Evolutionary conservation across 169 alveolate genomes (phyloP), one percentile per base, ranked within the genome.

Genomic region (Cryptosporidium sp.): DNA sequence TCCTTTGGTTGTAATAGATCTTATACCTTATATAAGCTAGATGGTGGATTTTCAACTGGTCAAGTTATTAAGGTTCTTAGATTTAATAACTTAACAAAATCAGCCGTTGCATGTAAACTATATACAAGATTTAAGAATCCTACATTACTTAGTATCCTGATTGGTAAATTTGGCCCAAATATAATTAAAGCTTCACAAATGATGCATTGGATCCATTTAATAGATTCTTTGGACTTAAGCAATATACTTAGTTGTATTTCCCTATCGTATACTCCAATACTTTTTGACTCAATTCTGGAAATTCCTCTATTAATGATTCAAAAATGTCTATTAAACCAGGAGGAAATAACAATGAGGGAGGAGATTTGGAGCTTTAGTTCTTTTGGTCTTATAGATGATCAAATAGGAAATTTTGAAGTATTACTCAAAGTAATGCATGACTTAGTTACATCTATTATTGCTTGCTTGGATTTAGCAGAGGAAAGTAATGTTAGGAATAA

Each of bases 151-250:
- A 62, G 39, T 31, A 44, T 45, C 12, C 44, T 80, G 21, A 80
- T 80, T 16, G 68, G 39, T 39, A 62, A 62, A 18, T 80, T 62
- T 80, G 89, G 89, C 39, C 67, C 89, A 39, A 80, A 80, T 62
- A 48, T 80, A 42, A 44, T 80, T 16, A 80, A 80, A 45, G n/a
- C 53, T 7, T 42, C 75, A 2, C 69, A 80, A 37, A 62, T 65
- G 8, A 44, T 80, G 51, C 75, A 80, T 9, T 80, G 89, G 89
- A 62, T 80, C 7, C 62, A 80, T 18, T 39, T 80, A 60, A 21
- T 65, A 8, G 89, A 61, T 35, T 26, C 52, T 14, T 5, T 29
- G 69, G 75, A 80, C 10, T 16, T 72, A 33, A 29, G 72, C 26
- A 48, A 31, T 80, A 29, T 10, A 18, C 56, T 62, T 1, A 62